Base-by-base conservation (phyloP, 2,329 filamentous ascomycete genomes). In the Cladosporium oxysporum region DNA sequence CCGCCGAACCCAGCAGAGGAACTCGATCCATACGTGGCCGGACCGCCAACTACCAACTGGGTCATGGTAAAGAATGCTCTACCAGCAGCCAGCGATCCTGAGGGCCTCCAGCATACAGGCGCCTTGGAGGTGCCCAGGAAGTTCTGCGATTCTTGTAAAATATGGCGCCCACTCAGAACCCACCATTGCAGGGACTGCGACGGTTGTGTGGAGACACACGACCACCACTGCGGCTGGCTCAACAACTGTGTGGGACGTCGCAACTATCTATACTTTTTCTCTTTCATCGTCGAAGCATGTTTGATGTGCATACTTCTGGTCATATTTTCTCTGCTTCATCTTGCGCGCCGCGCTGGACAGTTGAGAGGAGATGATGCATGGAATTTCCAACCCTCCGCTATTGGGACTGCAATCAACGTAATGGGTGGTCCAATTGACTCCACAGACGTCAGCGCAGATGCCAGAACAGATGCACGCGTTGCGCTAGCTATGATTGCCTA, bases 61-160 rank as follows among this genome's bases (percentile, higher is more conserved):
- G 91, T 91, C 8, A 87, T 96, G 82, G 91, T 98, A 71, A 74
- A 75, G 64, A 67, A 50, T 62, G 66, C 58, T 49, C 64, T 62
- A 41, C 50, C 67, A 7, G 65, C 65, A 10, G 64, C 66, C 8
- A 41, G 60, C 33, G 62, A 65, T 26, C 62, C 68, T 5, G 69
- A 71, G 52, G 69, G 66, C 16, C 58, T 65, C 44, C 67, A 68
- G n/a, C 62, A 58, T 91, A 66, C 58, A 10, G 58, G 64, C 16
- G 93, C 93, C 6, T 97, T 99, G 92, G 95, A 99, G 77, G 93
- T 99, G 1, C 95, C 95, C 0, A 93, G 94, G 68, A 98, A 99
- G 80, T 97, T 96, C 80, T 99, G 95, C 85, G 94, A 93, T 76
- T 96, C 93, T 21, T 99, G 95, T 83, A 93, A 93, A 74, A 93